These are phyloP conservation scores for Fusarium ramigenum DNA, from an alignment of 2,329 filamentous ascomycete genomes.

Conservation along the genomic window DNA sequence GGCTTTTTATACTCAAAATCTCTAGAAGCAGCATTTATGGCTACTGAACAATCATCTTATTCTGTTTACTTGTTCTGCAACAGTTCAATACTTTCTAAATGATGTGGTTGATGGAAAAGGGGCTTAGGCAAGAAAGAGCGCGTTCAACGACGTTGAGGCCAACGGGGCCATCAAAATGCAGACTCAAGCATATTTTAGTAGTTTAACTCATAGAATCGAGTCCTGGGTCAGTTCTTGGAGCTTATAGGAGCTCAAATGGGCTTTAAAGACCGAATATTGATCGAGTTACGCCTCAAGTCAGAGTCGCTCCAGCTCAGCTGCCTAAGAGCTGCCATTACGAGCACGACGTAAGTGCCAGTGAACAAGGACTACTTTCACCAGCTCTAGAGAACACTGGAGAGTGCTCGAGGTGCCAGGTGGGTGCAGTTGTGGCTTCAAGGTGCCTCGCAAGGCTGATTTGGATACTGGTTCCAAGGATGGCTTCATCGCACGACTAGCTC, in stretches of 20 bases:
- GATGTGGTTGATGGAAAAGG: neutral
- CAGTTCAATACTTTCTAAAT: neutral
- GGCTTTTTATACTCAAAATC: neutral
- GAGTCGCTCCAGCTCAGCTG: neutral
- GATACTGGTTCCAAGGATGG: neutral
- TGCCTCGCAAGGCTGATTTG: neutral
- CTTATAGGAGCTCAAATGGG: neutral
- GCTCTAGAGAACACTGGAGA: neutral
- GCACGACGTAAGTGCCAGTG: fast-evolving
- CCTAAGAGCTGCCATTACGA: neutral
- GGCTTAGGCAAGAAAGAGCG: neutral
- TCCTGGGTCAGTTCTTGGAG: fast-evolving
- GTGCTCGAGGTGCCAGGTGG: neutral
- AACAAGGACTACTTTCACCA: neutral
- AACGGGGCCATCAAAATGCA: no score
- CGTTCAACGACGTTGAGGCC: neutral
- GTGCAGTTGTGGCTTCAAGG: neutral
- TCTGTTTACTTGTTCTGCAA: neutral
- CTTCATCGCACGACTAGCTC: neutral
- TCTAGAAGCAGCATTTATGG: neutral
- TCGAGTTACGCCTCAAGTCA: neutral
- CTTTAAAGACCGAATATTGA: no score
- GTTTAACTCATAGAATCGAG: neutral
- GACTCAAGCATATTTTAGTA: no score
- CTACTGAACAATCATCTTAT: neutral